phyloP scores from a whole-genome alignment of 139 green algal species.

The Micractinium conductrix region DNA sequence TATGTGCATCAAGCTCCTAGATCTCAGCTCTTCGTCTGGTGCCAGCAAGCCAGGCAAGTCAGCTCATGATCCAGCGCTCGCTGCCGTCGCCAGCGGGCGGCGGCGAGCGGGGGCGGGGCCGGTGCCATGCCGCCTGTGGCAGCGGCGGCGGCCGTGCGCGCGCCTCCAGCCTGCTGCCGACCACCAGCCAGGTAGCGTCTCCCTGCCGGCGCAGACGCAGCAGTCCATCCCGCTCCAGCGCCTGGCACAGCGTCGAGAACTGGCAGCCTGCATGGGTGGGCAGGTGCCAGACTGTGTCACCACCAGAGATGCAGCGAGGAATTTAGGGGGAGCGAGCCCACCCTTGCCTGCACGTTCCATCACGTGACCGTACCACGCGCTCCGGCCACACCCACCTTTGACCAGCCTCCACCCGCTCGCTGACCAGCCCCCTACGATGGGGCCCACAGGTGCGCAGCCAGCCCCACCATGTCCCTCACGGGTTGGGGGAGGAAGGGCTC shows the following conservation, averaged over 20 bases:
- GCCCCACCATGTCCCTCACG: no score
- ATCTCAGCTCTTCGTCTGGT: no score
- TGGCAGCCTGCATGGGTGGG: conserved; percentile 4
- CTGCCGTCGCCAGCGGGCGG: neutral
- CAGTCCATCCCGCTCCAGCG: conserved; percentile 9
- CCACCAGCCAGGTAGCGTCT: conserved; percentile 19
- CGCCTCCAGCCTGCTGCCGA: conserved; percentile 10
- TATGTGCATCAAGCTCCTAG: no score
- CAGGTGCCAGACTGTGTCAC: neutral
- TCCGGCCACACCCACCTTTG: no score
- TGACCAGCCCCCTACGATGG: neutral
- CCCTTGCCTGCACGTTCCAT: no score
- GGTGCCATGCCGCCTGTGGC: no score
- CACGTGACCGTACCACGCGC: no score
- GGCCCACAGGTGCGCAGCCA: neutral
- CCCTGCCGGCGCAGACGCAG: conserved; percentile 9
- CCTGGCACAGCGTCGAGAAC: conserved; percentile 17
- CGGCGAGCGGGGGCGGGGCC: neutral
- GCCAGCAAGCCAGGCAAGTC: neutral
- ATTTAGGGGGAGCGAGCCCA: no score
- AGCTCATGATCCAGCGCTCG: conserved; percentile 26
- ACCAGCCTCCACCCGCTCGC: neutral
- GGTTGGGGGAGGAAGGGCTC: no score
- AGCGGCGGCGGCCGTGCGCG: neutral
- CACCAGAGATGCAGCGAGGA: no score